Evolutionary conservation across 352 stramenopile genomes (phyloP).

Genomic region (Lagenidium sp.): DNA sequence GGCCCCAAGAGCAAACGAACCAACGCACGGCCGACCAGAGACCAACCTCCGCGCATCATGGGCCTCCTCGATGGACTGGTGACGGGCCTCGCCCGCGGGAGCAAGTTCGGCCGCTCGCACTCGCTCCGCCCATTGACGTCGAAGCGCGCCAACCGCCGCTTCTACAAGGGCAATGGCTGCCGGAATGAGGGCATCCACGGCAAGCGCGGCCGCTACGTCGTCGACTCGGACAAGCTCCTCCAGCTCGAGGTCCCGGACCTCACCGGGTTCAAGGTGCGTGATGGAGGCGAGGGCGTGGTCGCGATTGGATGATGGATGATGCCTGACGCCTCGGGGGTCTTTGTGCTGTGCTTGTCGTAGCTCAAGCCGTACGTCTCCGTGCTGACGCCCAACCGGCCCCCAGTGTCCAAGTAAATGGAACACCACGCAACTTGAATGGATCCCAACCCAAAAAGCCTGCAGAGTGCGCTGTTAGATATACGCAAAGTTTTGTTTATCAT

Average conservation of each 20-base stretch:
- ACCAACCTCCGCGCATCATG: slow-evolving; percentile 22
- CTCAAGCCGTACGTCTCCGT: slow-evolving; percentile 83
- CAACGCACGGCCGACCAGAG: neutral
- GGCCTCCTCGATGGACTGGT: slow-evolving; percentile 72
- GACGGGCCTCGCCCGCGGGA: slow-evolving; percentile 59
- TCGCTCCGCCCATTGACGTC: slow-evolving; percentile 85
- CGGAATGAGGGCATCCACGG: slow-evolving; percentile 88
- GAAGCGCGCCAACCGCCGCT: slow-evolving; percentile 91
- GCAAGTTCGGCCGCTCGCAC: slow-evolving; percentile 82
- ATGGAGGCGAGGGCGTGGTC: neutral
- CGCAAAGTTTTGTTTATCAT: slow-evolving; percentile 9
- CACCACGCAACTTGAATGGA: neutral
- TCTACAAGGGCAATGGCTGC: slow-evolving; percentile 94
- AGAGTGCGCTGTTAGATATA: neutral
- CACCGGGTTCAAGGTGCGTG: slow-evolving; percentile 82
- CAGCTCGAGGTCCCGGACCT: slow-evolving; percentile 92
- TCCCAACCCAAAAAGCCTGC: no score
- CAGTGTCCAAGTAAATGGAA: slow-evolving; percentile 19
- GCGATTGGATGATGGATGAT: neutral
- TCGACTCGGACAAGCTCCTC: slow-evolving; percentile 88
- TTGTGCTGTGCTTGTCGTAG: slow-evolving; percentile 14
- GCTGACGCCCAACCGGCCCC: slow-evolving; percentile 47
- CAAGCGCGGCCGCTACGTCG: slow-evolving; percentile 90
- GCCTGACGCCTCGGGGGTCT: neutral
- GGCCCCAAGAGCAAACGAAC: neutral